Evolutionary conservation across 1,139 yeast species (phyloP).

Genomic region (Maudiozyma humilis): DNA sequence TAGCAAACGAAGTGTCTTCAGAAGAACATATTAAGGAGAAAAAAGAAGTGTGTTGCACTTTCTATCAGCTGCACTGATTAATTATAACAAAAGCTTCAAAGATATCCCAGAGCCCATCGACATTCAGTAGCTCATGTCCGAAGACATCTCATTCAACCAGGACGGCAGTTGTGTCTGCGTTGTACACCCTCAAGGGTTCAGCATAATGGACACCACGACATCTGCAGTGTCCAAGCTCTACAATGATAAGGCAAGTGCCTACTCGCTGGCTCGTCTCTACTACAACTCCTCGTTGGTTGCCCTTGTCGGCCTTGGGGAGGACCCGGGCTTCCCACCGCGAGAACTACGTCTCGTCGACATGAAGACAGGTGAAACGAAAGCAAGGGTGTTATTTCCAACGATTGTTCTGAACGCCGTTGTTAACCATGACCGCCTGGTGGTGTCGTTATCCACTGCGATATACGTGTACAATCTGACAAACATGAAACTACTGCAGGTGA

Average conservation of each 20-base stretch:
- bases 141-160: constrained; percentile 65
- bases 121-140: constrained; percentile 6
- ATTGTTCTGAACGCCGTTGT: constrained; percentile 69
- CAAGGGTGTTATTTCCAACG: constrained; percentile 83
- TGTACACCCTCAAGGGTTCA: constrained; percentile 61
- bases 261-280: constrained; percentile 77
- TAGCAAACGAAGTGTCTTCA: too few relatives aligned
- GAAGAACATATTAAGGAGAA: too few relatives aligned
- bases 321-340: constrained; percentile 70
- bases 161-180: constrained; percentile 79
- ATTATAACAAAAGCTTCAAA: too few relatives aligned
- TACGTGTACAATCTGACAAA: constrained; percentile 81
- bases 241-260: constrained; percentile 45
- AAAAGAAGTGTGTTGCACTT: too few relatives aligned
- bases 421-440: constrained; percentile 66
- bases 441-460: constrained; percentile 74
- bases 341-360: constrained; percentile 76
- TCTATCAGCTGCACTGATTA: too few relatives aligned
- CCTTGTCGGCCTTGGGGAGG: constrained; percentile 79
- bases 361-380: constrained; percentile 60
- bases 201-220: constrained; percentile 80
- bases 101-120: too few relatives aligned
- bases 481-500: constrained; percentile 81
- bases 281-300: constrained; percentile 82
- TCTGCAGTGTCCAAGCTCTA: constrained; percentile 79